Base-by-base conservation (phyloP, 331 rosid genomes). In the Prunus yedoensis region DNA sequence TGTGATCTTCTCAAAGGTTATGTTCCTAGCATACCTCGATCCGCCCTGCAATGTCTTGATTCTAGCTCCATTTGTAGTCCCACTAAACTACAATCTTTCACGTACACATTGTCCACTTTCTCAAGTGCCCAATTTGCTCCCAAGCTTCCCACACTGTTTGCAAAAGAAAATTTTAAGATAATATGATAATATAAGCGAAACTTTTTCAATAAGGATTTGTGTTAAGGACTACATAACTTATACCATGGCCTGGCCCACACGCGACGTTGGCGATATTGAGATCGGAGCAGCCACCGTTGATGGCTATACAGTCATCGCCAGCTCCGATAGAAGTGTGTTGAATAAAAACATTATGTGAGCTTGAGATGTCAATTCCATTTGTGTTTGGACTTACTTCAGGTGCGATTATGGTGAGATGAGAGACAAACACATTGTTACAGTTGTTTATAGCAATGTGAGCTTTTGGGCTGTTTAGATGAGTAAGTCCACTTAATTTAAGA, bases 171-270 rank as follows among this genome's bases (percentile, higher is more conserved):
- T 28, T 23, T 4, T 59, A 54, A 35, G 77, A 2, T 11, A 5
- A 12, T 67, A 35, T 17, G 41, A 35, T 35, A 35, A 5, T 6
- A 1, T 35, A 35, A 35, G 41, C 41, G 8, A 20, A n/a, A 1
- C 10, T 23, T 0, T 30, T 8, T 15, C 46, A 46, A 50, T 68
- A 21, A 13, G 41, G 41, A 35, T 5, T 35, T 35, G 41, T 35
- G 41, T 35, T 35, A 1, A 35, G 7, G 41, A 35, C 41, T 35
- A 35, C 41, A 7, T 35, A 88, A 89, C 93, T 88, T 67, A 88
- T 88, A 47, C 93, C 93, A 86, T 88, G 93, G 53, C 93, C 90
- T 9, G 93, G 92, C 54, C 93, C 96, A 27, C 89, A 91, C 6
- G 82, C 50, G 32, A 89, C 78, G 77, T 85, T 86, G 41, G 46